Conservation (phyloP, 2,329 filamentous ascomycete genomes). For the Septoria linicola region DNA sequence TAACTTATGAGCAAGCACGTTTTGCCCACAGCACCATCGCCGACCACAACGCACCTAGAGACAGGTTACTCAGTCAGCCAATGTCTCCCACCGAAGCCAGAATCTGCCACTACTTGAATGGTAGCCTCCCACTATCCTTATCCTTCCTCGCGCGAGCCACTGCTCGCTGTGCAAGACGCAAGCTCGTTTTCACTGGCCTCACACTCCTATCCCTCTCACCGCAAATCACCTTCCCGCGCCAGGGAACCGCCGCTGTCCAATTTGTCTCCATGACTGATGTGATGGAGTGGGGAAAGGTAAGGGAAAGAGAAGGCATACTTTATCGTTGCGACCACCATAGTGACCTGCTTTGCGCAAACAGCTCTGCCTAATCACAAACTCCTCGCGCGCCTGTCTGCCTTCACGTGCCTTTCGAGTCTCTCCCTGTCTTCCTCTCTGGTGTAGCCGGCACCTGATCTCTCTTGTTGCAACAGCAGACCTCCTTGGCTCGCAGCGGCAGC, state of each 20-base stretch:
- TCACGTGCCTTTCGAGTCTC: constrained; percentile 12
- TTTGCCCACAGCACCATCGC: constrained; percentile 98
- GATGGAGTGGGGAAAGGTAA: neutral
- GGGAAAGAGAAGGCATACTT: constrained; percentile 29
- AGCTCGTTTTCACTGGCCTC: neutral
- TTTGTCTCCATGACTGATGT: neutral
- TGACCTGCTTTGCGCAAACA: constrained; percentile 17
- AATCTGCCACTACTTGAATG: constrained; percentile 11
- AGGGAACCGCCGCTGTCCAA: constrained; percentile 1
- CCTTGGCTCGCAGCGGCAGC: neutral
- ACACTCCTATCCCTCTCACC: constrained; percentile 1
- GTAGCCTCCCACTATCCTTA: constrained; percentile 3
- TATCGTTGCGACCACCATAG: constrained; percentile 38
- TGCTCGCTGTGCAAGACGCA: constrained; percentile 2
- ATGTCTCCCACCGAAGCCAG: constrained; percentile 10
- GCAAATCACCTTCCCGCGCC: constrained; percentile 11
- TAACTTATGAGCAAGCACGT: constrained; percentile 99
- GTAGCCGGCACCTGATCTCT: constrained; percentile 3
- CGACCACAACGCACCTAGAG: constrained; percentile 98
- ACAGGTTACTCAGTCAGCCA: constrained; percentile 19
- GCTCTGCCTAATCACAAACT: neutral
- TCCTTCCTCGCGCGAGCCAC: neutral
- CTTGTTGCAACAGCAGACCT: neutral
- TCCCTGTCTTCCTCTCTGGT: neutral
- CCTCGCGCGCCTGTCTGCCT: constrained; percentile 4